Evolutionary conservation across 2,329 filamentous ascomycete species (phyloP), one percentile per base, ranked within the genome.

Genomic region (Aspergillus sp.): DNA sequence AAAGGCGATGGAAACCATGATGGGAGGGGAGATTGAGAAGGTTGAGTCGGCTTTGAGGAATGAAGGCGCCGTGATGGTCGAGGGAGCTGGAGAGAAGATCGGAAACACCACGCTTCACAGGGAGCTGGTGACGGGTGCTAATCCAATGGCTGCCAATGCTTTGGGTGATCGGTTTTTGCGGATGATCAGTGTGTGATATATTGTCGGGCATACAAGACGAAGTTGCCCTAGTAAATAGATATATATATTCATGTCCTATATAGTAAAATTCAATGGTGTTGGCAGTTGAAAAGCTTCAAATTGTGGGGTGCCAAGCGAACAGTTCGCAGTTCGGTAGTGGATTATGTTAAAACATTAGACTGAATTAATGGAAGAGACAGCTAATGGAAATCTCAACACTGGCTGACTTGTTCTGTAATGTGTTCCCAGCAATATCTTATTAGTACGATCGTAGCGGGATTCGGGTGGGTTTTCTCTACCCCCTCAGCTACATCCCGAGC

Each of bases 61-160:
- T 19, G 62, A 64, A 8, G 71, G 72, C 0, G 71, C 68, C 0
- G 58, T 68, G 6, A 73, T 75, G 68, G 60, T 71, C n/a, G 65
- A 69, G 44, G 68, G 69, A 2, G 19, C 60, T 1, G 52, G 56
- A 5, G 67, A 70, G 57, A 67, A 66, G 43, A 33, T 67, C 45
- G 71, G 70, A 0, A 57, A 54, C 12, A 69, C 72, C 5, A 72
- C 68, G 0, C 61, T 72, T 9, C 66, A 74, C 51, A 53, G 68
- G 1, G 71, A 74, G 50, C 44, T 67, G 40, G 52, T 66, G 5
- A 62, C 56, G 4, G 64, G 59, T 2, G 62, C 56, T 6, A 66
- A 66, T 47, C 64, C 62, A 11, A 40, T 58, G 50, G 61, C 62
- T 3, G 64, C 64, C 7, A 50, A 56, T 39, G 49, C 52, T 38